phyloP scores from a whole-genome alignment of 257 asterid species.

The Salvia miltiorrhiza region DNA sequence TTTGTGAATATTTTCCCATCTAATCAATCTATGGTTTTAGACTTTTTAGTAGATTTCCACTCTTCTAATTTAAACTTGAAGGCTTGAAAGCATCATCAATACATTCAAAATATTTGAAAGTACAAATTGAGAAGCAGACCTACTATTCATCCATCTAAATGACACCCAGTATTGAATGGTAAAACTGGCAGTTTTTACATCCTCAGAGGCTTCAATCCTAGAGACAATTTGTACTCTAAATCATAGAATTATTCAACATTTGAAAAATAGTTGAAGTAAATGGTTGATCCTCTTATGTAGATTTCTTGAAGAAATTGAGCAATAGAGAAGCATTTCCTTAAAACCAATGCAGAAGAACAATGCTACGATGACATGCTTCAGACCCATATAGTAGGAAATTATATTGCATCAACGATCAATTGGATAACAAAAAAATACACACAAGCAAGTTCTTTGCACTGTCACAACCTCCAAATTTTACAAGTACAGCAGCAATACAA shows the following conservation, averaged over 20 bases:
- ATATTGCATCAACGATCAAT: not conserved
- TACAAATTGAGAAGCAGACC: not conserved
- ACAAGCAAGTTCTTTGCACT: not conserved
- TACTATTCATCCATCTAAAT: not conserved
- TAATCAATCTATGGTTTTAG: not conserved
- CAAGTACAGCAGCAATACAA: not conserved
- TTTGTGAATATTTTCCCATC: not conserved
- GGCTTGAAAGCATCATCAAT: not conserved
- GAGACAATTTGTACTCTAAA: constrained; percentile 49
- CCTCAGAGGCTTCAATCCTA: constrained; percentile 84
- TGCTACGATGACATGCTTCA: not conserved
- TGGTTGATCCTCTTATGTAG: not conserved
- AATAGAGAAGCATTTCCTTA: not conserved
- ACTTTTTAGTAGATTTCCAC: too few species aligned
- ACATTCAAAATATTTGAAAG: not conserved
- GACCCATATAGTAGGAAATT: not conserved
- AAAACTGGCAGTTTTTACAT: constrained; percentile 15
- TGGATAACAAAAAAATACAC: not conserved
- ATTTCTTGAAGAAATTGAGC: not conserved
- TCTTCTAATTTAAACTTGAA: not conserved
- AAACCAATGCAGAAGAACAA: not conserved
- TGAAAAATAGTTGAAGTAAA: not conserved
- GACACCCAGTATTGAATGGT: not conserved
- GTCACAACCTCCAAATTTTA: not conserved
- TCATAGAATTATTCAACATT: not conserved